A percentile compares a stretch with the other conserved stretches of the same genome.
Conservation (phyloP, 768 basidiomycete species). For the Amanita exitialis region DNA sequence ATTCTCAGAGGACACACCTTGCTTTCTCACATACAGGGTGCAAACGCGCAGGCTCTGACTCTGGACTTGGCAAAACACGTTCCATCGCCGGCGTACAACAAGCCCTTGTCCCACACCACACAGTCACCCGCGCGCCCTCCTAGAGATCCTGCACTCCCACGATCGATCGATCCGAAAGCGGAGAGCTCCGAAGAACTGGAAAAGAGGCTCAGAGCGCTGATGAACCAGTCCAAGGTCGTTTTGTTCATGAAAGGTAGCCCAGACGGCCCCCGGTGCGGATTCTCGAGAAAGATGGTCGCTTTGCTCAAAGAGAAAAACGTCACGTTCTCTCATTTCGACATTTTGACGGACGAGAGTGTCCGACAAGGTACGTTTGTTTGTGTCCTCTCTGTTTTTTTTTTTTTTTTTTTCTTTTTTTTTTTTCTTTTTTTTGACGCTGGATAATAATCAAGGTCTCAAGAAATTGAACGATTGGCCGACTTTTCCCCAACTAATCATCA, state of each 20-base stretch:
- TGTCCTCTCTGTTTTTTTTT: too few relatives aligned
- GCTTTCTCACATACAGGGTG: constrained; percentile 69
- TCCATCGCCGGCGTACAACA: constrained; percentile 21
- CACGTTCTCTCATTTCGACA: constrained; percentile 72
- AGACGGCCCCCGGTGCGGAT: constrained; percentile 72
- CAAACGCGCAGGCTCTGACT: constrained; percentile 61
- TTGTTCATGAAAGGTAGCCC: constrained; percentile 91
- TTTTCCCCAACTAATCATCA: constrained; percentile 76
- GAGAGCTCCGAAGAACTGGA: constrained; percentile 64
- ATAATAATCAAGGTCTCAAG: constrained; percentile 42
- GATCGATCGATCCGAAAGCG: constrained; percentile 6
- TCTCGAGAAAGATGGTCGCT: constrained; percentile 65
- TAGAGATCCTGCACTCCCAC: constrained; percentile 7
- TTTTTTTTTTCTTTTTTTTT: not conserved
- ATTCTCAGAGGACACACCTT: constrained; percentile 83
- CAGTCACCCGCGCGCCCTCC: constrained; percentile 25
- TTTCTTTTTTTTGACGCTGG: not conserved
- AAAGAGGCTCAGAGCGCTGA: constrained; percentile 53
- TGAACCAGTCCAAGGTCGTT: constrained; percentile 72
- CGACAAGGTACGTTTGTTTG: too few relatives aligned
- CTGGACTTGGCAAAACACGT: constrained; percentile 51
- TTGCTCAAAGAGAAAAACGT: constrained; percentile 57
- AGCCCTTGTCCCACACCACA: constrained; percentile 41
- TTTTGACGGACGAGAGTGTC: constrained; percentile 71
- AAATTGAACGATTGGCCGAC: constrained; percentile 86